Percentiles rank a stretch among this genome's conserved stretches.
Conservation (phyloP, 805 yeast species). For the Hanseniaspora vineae region DNA sequence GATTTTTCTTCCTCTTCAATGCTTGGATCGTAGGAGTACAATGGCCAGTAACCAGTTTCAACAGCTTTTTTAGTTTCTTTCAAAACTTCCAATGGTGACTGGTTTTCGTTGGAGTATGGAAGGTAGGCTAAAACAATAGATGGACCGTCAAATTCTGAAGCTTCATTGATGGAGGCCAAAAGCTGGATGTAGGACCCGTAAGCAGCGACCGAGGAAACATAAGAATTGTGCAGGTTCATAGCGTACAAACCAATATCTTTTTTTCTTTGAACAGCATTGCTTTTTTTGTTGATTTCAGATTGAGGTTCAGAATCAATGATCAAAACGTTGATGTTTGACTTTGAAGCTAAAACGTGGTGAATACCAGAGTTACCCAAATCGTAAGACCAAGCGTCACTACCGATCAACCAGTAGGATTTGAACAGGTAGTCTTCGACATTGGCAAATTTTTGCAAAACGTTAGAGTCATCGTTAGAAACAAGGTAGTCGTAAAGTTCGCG, state of each 20-base stretch:
- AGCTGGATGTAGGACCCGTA: conserved; percentile 91
- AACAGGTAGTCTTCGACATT: conserved; percentile 33
- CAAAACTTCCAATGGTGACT: conserved; percentile 58
- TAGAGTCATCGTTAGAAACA: conserved; percentile 28
- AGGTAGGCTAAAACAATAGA: conserved; percentile 82
- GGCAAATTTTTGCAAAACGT: conserved; percentile 28
- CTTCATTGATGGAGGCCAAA: conserved; percentile 77
- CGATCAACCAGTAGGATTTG: conserved; percentile 67
- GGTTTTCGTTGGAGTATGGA: conserved; percentile 56
- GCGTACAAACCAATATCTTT: conserved; percentile 91
- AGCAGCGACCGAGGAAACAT: conserved; percentile 89
- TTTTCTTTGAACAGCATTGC: conserved; percentile 36
- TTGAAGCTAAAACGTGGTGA: conserved; percentile 67
- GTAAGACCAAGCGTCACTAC: conserved; percentile 92
- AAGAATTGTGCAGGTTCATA: conserved; percentile 80
- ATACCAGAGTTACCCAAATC: conserved; percentile 88
- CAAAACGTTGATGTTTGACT: conserved; percentile 69
- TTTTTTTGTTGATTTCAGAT: conserved; percentile 19
- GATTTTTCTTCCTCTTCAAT: conserved; percentile 31
- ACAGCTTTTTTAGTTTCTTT: conserved; percentile 83
- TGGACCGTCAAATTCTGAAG: conserved; percentile 82
- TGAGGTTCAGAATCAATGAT: conserved; percentile 79
- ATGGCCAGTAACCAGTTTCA: conserved; percentile 93
- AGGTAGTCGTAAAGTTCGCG: conserved; percentile 27
- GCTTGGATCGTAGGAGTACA: conserved; percentile 72